Conservation (phyloP, 2,329 filamentous ascomycete genomes). For the Colletotrichum higginsianum region DNA sequence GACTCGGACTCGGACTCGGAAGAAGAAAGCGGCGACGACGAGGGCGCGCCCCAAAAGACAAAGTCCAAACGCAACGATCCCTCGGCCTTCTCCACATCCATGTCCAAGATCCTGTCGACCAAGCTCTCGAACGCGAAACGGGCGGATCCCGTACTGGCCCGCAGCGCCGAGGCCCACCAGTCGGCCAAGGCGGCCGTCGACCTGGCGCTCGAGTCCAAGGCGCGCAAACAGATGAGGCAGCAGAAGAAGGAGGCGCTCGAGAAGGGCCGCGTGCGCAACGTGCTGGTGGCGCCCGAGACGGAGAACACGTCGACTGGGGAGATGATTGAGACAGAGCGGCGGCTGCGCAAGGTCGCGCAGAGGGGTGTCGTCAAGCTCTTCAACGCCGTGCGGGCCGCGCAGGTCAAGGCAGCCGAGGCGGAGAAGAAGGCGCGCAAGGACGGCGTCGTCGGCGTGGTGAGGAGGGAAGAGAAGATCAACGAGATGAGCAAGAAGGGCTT, state of each 20-base stretch:
- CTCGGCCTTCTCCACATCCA: constrained; percentile 89
- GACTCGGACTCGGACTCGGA: constrained; percentile 52
- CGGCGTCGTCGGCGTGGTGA: constrained; percentile 83
- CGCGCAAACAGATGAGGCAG: constrained; percentile 81
- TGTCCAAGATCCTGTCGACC: constrained; percentile 91
- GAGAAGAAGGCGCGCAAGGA: constrained; percentile 78
- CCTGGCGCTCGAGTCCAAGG: constrained; percentile 84
- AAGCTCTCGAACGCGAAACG: constrained; percentile 88
- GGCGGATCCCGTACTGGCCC: constrained; percentile 90
- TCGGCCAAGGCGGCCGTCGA: constrained; percentile 82
- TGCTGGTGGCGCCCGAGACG: constrained; percentile 73
- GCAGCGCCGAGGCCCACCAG: constrained; percentile 81
- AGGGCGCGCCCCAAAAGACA: constrained; percentile 55
- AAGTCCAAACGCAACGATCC: constrained; percentile 94
- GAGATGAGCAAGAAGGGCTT: constrained; percentile 99
- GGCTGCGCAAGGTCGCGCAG: constrained; percentile 89
- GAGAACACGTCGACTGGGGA: constrained; percentile 63
- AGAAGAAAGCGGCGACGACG: constrained; percentile 47
- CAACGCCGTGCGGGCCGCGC: constrained; percentile 93
- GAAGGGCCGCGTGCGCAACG: constrained; percentile 90
- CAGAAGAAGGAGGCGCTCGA: constrained; percentile 86
- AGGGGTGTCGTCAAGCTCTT: constrained; percentile 96
- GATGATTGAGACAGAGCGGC: constrained; percentile 80
- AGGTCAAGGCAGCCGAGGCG: constrained; percentile 88
- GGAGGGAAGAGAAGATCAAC: constrained; percentile 88